These are phyloP conservation scores for Caloboletus inedulis DNA, from an alignment of 1,284 basidiomycete genomes.

Conservation along the genomic window DNA sequence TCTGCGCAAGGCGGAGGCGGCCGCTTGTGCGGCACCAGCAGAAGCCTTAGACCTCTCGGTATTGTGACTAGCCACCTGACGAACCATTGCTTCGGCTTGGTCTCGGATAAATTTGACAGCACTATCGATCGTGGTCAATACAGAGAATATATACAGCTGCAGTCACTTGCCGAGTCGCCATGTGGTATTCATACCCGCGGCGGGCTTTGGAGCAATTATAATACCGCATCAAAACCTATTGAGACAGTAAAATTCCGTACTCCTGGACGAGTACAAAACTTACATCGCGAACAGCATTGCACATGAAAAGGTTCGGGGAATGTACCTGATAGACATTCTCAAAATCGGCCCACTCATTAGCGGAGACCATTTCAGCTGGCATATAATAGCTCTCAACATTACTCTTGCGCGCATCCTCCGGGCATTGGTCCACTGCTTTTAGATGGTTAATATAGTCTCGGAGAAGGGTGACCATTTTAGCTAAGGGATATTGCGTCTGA, in stretches of 20 bases:
- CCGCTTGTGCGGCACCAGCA: conserved; percentile 51
- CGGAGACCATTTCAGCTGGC: conserved; percentile 60
- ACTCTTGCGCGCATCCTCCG: conserved; percentile 32
- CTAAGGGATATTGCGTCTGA: conserved; percentile 33
- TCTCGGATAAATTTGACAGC: conserved; percentile 85
- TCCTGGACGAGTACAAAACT: conserved; percentile 25
- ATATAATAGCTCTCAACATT: conserved; percentile 53
- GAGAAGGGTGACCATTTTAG: conserved; percentile 58
- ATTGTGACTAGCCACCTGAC: conserved; percentile 33
- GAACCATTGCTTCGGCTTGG: conserved; percentile 56
- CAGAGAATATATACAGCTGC: neutral
- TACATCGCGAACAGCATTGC: conserved; percentile 76
- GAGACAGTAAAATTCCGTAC: conserved; percentile 3
- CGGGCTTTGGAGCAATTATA: conserved; percentile 79
- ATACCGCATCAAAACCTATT: conserved; percentile 83
- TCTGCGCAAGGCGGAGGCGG: conserved; percentile 60
- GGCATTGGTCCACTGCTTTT: conserved; percentile 42
- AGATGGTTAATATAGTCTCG: conserved; percentile 62
- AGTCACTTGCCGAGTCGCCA: conserved; percentile 71
- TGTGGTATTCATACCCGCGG: conserved; percentile 83
- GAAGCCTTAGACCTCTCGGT: conserved; percentile 36
- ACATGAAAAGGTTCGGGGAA: conserved; percentile 81
- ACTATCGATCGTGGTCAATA: conserved; percentile 36
- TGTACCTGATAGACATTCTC: conserved; percentile 92
- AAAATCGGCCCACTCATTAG: conserved; percentile 79